These are phyloP conservation scores for Fusarium equiseti DNA, from an alignment of 2,329 filamentous ascomycete genomes.

Conservation along the genomic window DNA sequence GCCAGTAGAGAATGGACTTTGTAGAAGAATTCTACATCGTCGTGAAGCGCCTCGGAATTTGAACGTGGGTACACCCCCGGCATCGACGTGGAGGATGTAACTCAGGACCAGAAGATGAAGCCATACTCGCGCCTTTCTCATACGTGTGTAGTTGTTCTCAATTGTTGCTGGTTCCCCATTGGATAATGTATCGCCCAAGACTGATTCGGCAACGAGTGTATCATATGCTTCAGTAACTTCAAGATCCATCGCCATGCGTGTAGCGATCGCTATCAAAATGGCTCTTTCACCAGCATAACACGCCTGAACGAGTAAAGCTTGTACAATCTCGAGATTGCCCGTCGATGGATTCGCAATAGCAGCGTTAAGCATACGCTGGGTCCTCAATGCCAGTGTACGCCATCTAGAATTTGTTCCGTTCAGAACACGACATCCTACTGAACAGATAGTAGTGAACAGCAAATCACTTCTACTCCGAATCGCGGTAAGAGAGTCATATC, in stretches of 20 bases:
- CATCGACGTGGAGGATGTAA: constrained; percentile 20
- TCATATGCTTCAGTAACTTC: constrained; percentile 20
- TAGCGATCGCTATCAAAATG: constrained; percentile 11
- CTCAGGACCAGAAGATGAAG: constrained; percentile 12
- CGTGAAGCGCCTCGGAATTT: constrained; percentile 21
- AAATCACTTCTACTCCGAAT: neutral
- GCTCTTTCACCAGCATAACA: constrained; percentile 25
- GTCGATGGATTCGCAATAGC: constrained; percentile 10
- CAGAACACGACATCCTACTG: constrained; percentile 19
- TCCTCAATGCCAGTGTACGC: constrained; percentile 3
- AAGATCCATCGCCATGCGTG: constrained; percentile 21
- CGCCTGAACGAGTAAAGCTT: constrained; percentile 11
- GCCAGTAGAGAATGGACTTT: constrained; percentile 2
- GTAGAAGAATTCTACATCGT: constrained; percentile 9
- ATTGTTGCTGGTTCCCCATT: rapidly evolving
- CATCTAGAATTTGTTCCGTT: constrained; percentile 6
- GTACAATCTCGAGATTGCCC: constrained; percentile 19
- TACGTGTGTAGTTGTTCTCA: neutral
- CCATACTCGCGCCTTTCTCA: constrained; percentile 23
- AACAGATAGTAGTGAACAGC: constrained; percentile 14
- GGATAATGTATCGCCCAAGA: neutral
- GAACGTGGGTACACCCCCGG: constrained; percentile 13
- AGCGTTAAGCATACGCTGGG: constrained; percentile 21
- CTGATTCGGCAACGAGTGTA: neutral
- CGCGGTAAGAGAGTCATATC: neutral